Percentiles rank a stretch among this genome's conserved stretches.
phyloP scores from a whole-genome alignment of 2,329 filamentous ascomycete species.

The Botryotinia globosa region DNA sequence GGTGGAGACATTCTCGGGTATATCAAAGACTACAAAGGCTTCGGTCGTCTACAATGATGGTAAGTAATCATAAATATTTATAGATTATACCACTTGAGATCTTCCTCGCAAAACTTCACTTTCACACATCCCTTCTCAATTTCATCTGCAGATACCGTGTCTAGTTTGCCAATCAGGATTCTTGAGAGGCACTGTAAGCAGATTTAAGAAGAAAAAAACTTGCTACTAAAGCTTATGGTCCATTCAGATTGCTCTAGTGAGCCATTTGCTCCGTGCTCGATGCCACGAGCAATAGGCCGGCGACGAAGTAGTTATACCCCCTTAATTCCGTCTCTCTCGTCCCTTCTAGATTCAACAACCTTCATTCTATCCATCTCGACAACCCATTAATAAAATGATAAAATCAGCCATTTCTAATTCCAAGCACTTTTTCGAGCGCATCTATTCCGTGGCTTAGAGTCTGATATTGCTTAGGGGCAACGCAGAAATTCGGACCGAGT shows the following conservation, averaged over 20 bases:
- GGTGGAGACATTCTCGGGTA: not conserved
- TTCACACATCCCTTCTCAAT: not conserved
- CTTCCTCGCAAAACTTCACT: not conserved
- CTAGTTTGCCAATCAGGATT: not conserved
- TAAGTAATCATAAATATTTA: conserved; percentile 3
- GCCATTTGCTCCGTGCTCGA: not conserved
- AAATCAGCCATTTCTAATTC: not conserved
- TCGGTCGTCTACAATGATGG: not conserved
- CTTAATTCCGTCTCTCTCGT: not conserved
- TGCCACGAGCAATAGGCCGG: no score
- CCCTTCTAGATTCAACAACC: not conserved
- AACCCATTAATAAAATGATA: not conserved
- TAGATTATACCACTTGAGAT: not conserved
- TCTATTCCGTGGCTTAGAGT: not conserved
- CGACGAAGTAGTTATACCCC: not conserved
- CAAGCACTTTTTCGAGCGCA: not conserved
- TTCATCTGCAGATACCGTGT: not conserved
- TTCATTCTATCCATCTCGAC: not conserved
- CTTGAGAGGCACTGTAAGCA: not conserved
- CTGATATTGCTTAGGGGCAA: not conserved
- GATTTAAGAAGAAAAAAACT: not conserved
- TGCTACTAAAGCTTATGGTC: not conserved
- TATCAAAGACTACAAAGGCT: not conserved
- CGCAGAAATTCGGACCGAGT: not conserved
- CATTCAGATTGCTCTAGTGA: not conserved